A percentile compares a stretch with the other conserved stretches of the same genome.
Evolutionary conservation across 2,329 filamentous ascomycete species (phyloP).

Genomic region (Claviceps fusiformis): DNA sequence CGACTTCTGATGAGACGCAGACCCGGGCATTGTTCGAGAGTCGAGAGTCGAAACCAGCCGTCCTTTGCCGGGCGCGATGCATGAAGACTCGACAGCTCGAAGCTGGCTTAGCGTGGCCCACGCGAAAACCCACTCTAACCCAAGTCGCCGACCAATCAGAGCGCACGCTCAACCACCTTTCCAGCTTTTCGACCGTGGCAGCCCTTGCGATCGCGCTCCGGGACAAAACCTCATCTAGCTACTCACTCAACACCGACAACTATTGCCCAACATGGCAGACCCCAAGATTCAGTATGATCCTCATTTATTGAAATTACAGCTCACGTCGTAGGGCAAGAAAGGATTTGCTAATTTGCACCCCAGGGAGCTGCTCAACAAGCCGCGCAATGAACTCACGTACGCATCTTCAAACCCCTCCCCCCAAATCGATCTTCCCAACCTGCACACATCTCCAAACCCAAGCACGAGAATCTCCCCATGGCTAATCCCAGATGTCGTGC

Average conservation of each 20-base stretch:
- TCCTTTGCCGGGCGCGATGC: too few relatives aligned
- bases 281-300: slow-evolving; percentile 55
- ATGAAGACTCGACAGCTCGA: background rate
- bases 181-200: slow-evolving; percentile 19
- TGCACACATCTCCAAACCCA: background rate
- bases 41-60: background rate
- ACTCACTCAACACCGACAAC: slow-evolving; percentile 5
- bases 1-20: background rate
- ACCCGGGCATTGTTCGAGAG: too few relatives aligned
- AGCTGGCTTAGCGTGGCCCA: background rate
- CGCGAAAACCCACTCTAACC: background rate
- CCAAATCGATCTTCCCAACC: background rate
- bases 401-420: slow-evolving; percentile 17
- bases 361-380: slow-evolving; percentile 81
- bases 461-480: too few relatives aligned
- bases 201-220: slow-evolving; percentile 17
- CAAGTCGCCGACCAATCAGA: slow-evolving; percentile 15
- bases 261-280: slow-evolving; percentile 40
- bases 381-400: slow-evolving; percentile 82
- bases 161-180: slow-evolving; percentile 12
- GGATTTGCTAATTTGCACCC: slow-evolving; percentile 15
- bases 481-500: background rate
- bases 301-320: too few relatives aligned
- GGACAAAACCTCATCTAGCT: slow-evolving; percentile 5
- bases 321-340: background rate